These are phyloP conservation scores for Jatropha podagrica DNA, from an alignment of 441 rosid genomes.

Conservation along the genomic window DNA sequence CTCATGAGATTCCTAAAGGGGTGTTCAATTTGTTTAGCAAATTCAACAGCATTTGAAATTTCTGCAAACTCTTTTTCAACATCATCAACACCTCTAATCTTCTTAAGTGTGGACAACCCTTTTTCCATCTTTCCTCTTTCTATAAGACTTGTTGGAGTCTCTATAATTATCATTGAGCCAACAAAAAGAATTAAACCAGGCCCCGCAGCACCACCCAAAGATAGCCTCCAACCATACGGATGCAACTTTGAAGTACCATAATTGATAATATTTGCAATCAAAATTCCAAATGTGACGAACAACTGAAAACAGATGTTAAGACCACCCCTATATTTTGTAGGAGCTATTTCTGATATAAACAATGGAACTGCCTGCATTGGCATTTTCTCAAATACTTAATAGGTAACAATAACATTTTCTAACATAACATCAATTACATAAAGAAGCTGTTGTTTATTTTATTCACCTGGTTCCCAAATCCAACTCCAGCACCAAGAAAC, in stretches of 20 bases:
- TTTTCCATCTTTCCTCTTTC: conserved; percentile 54
- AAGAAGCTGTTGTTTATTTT: background rate
- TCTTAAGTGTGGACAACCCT: conserved; percentile 39
- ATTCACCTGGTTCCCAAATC: conserved; percentile 66
- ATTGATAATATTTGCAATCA: conserved; percentile 54
- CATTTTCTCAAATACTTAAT: background rate
- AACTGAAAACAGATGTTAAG: conserved; percentile 68
- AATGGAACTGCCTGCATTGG: conserved; percentile 67
- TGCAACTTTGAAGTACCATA: conserved; percentile 41
- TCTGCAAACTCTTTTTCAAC: conserved; percentile 48
- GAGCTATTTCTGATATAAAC: conserved; percentile 83
- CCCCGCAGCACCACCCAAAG: conserved; percentile 62
- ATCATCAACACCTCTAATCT: conserved; percentile 56
- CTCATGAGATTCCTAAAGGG: conserved; percentile 48
- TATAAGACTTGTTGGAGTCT: conserved; percentile 73
- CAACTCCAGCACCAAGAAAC: conserved; percentile 56
- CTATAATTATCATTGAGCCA: conserved; percentile 65
- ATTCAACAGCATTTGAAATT: conserved; percentile 50
- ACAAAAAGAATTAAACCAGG: conserved; percentile 60
- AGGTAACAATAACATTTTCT: background rate
- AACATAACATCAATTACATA: background rate
- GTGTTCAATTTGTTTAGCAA: conserved; percentile 39
- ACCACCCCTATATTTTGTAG: conserved; percentile 56
- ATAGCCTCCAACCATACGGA: conserved; percentile 64
- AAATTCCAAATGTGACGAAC: conserved; percentile 65